Conservation (phyloP, 495 filamentous ascomycete genomes). For the Penicillium nucicola region DNA sequence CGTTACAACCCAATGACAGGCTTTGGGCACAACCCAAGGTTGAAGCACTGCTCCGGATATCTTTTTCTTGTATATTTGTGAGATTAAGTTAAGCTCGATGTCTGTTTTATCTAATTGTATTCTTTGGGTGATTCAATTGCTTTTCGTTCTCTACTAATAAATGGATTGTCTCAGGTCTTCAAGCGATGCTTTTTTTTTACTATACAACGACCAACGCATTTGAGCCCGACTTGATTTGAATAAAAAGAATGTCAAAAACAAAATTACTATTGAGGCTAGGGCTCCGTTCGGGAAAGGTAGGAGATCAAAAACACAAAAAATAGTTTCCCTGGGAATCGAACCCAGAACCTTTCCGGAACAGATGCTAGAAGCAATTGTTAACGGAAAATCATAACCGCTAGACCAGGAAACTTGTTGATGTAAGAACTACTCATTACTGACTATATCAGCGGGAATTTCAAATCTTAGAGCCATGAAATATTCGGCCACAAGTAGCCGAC, state of each 20-base stretch:
- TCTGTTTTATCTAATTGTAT: conserved; percentile 2
- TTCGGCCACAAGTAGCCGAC: too few species aligned
- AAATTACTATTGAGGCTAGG: background rate
- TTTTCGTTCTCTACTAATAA: background rate
- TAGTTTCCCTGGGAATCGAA: conserved; percentile 21
- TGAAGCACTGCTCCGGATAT: background rate
- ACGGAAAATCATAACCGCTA: conserved; percentile 14
- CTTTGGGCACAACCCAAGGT: too few species aligned
- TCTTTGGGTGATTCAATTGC: background rate
- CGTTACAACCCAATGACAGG: background rate
- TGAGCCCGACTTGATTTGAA: too few species aligned
- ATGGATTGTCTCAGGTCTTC: background rate
- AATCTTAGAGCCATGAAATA: too few species aligned
- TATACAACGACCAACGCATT: too few species aligned
- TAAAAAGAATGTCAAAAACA: background rate
- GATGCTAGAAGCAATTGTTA: conserved; percentile 2
- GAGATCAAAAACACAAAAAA: conserved; percentile 9
- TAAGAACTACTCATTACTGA: background rate
- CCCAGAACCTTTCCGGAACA: conserved; percentile 21
- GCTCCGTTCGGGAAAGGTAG: background rate
- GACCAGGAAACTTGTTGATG: conserved; percentile 8
- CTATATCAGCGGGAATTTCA: background rate
- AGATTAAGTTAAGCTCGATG: background rate
- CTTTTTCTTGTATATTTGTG: background rate
- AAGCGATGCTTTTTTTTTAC: background rate